These are phyloP conservation scores for Alisma plantagoaquatica DNA, from an alignment of 106 monocot genomes.

Conservation along the genomic window DNA sequence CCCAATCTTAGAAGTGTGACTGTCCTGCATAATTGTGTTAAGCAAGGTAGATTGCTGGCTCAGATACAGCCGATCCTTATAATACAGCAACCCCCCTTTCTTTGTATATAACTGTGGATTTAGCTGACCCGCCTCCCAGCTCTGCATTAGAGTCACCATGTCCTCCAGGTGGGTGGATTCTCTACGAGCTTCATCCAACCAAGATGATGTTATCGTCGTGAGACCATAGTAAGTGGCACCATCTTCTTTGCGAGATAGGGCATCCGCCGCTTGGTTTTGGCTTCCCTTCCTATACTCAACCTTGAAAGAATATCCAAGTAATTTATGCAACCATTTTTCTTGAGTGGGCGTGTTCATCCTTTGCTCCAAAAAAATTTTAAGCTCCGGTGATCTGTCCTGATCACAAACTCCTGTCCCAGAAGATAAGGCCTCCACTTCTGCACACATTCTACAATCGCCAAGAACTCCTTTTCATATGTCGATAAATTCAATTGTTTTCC, in stretches of 20 bases:
- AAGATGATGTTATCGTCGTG: background rate
- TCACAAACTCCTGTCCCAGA: background rate
- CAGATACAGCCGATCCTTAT: background rate
- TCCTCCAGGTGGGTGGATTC: background rate
- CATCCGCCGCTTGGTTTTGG: background rate
- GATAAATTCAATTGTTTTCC: background rate
- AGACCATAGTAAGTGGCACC: background rate
- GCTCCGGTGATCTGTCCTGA: conserved; percentile 7
- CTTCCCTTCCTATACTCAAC: background rate
- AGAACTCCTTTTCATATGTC: conserved; percentile 6
- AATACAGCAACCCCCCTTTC: background rate
- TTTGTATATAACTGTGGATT: background rate
- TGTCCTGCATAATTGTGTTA: background rate
- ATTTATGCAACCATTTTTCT: conserved; percentile 1
- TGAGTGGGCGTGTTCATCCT: background rate
- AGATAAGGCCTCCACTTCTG: conserved; percentile 9
- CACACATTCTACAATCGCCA: conserved; percentile 1
- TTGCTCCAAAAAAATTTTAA: background rate
- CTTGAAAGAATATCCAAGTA: background rate
- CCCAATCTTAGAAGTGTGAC: background rate
- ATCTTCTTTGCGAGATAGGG: background rate
- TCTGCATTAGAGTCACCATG: background rate
- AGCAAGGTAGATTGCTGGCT: background rate
- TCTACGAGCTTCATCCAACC: background rate
- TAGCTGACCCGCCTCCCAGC: background rate